Base-by-base conservation (phyloP, 2,329 filamentous ascomycete species). In the Cryphonectria japonica region DNA sequence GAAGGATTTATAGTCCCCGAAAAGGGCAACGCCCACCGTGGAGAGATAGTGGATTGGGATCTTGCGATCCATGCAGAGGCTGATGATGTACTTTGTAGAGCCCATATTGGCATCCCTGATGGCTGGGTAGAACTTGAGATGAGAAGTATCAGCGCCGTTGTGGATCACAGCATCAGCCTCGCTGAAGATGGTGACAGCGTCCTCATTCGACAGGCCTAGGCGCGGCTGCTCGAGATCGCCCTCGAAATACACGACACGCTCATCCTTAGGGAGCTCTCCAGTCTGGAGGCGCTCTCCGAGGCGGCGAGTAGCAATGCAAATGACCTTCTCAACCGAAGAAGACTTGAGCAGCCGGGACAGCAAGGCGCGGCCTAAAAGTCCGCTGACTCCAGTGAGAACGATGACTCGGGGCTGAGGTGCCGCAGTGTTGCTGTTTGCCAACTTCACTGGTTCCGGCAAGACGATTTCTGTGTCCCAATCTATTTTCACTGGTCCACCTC, bases 111-210 rank as follows among this genome's bases (percentile, higher is more conserved):
- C 29, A 0, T 34, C 32, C 2, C 75, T 69, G 0, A 83, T 70
- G 0, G 74, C 72, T 0, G 70, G 43, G 71, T 82, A 83, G 2
- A 70, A 72, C 70, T 83, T 78, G 69, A 76, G 71, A 74, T 75
- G 81, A 9, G 73, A 79, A 14, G 75, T 75, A 61, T 81, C 78
- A 11, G 82, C 82, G 8, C 82, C 83, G 46, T 78, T 79, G 75
- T 86, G 89, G 37, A 92, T 84, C 66, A 91, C 39, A 1, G 61
- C 66, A 59, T 77, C 70, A 1, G 72, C 72, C 1, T 34, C 3
- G 3, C 14, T 13, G n/a, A 70, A 72, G 34, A 77, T 63, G 5
- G 67, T 57, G 29, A 19, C 43, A 6, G 63, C 54, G 4, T 70
- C 41, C 34, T 46, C 61, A 5, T 68, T 34, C 2, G 73, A 67